phyloP scores from a whole-genome alignment of 2,329 filamentous ascomycete species.

The Penicillium olsonii region DNA sequence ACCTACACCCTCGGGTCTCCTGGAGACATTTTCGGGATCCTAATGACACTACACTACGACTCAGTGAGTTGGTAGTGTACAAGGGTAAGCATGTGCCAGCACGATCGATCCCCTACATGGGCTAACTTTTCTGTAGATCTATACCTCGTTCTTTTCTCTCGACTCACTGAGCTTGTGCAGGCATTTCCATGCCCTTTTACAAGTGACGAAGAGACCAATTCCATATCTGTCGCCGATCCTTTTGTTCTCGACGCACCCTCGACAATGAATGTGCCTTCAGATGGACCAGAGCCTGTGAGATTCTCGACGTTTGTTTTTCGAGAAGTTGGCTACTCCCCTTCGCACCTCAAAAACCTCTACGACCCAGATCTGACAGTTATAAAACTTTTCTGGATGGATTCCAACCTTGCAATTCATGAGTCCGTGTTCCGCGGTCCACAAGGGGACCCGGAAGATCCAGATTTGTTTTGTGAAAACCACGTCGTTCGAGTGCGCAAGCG shows the following conservation, averaged over 20 bases:
- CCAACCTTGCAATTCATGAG: slow-evolving; percentile 37
- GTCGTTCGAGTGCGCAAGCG: slow-evolving; percentile 27
- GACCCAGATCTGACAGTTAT: slow-evolving; percentile 29
- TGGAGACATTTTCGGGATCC: slow-evolving; percentile 58
- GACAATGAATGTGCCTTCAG: slow-evolving; percentile 9
- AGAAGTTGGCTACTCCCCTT: slow-evolving; percentile 29
- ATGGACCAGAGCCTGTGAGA: slow-evolving; percentile 11
- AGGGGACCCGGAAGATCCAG: slow-evolving; percentile 12
- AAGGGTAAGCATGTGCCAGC: slow-evolving; percentile 29
- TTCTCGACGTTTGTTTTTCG: slow-evolving; percentile 38
- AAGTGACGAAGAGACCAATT: slow-evolving; percentile 21
- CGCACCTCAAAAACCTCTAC: slow-evolving; percentile 18
- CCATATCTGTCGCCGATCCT: slow-evolving; percentile 34
- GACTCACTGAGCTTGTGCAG: slow-evolving; percentile 35
- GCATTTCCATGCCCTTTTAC: slow-evolving; percentile 34
- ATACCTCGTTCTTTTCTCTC: slow-evolving; percentile 44
- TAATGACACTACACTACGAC: slow-evolving; percentile 54
- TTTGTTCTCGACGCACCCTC: slow-evolving; percentile 34
- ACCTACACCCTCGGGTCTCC: slow-evolving; percentile 44
- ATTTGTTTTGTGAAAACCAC: slow-evolving; percentile 16
- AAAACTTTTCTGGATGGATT: slow-evolving; percentile 40
- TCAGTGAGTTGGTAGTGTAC: slow-evolving; percentile 35
- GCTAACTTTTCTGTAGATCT: slow-evolving; percentile 31
- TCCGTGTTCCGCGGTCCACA: slow-evolving; percentile 30
- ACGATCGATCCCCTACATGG: not conserved